Base-by-base conservation (phyloP, 169 alveolate genomes). In the Plasmodium vivax region DNA sequence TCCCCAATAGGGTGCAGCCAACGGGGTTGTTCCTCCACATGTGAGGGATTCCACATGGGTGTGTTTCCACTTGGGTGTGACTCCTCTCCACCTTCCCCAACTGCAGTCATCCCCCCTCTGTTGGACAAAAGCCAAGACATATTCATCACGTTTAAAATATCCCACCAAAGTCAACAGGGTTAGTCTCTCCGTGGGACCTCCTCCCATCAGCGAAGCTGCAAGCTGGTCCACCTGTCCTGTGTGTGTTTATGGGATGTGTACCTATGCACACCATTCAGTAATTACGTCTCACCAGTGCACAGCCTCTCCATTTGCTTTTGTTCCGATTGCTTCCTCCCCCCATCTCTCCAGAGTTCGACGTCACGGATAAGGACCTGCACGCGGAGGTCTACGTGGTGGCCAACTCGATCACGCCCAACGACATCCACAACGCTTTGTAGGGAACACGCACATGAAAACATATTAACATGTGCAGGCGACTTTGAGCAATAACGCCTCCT, bases 301-400 rank as follows among this genome's bases (percentile, higher is more conserved):
- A 47, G 58, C 19, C 10, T 47, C 19, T n/a, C 23, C n/a, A 2
- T 38, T 80, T 68, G 14, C n/a, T n/a, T 47, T 81, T n/a, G 27
- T 7, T 36, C 32, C 58, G 47, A 19, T 16, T 47, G 27, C 27
- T 23, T 2, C 41, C 68, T 30, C 10, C 56, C 51, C 58, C 58
- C 38, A n/a, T n/a, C 27, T 0, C 19, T 47, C 4, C 77, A 85
- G 93, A 85, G 41, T 85, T 75, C 45, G n/a, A 85, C 45, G 93
- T 85, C 38, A 75, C 82, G 7, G 93, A 85, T 19, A 85, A 85
- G 68, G 81, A 51, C 45, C 23, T 85, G 34, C 56, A 38, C 54
- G 93, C 80, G 32, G 93, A 85, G n/a, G 82, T 85, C n/a, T 85
- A 85, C 41, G 68, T 85, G n/a, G 93, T 85, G 45, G 84, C 93